Base-by-base conservation (phyloP, 306 rosid genomes). In the Quillaja saponaria region DNA sequence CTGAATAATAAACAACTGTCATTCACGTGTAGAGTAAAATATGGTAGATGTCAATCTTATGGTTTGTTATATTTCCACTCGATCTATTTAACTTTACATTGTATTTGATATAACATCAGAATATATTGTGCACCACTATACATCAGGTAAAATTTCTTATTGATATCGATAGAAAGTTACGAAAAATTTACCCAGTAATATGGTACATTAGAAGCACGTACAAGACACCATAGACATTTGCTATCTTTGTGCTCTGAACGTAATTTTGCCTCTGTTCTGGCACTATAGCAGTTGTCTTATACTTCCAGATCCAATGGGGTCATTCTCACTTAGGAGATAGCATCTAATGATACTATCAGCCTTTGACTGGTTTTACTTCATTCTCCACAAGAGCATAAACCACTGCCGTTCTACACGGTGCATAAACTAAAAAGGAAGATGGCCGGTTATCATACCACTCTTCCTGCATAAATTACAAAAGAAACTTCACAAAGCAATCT, bases 331-430 rank as follows among this genome's bases (percentile, higher is more conserved):
- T 58, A 51, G 49, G 41, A 14, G 60, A 69, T 62, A 60, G 59
- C 17, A 21, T 25, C 7, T 47, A 0, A 34, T 60, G 3, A 12
- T 19, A 3, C 2, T 17, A 76, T 75, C 77, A 86, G 52, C 66
- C 65, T 55, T 72, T 70, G 12, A 50, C 49, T 11, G 83, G 65
- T 45, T 63, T 57, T 9, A 9, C 59, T 18, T 68, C 73, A 56
- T 65, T 53, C 15, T 76, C 82, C 7, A 58, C 79, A 34, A 85
- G 79, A 68, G 85, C 87, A 60, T 86, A 85, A 40, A 87, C 97
- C 56, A 75, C 95, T 10, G 85, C 97, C 34, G 97, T 85, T 78
- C 99, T 85, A 47, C 81, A 65, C 44, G 95, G 99, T 12, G 95
- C 78, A 48, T 92, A 85, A 21, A 89, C 61, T 8, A 67, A 84